Conservation (phyloP, 2,329 filamentous ascomycete genomes). For the Ciborinia camelliae region DNA sequence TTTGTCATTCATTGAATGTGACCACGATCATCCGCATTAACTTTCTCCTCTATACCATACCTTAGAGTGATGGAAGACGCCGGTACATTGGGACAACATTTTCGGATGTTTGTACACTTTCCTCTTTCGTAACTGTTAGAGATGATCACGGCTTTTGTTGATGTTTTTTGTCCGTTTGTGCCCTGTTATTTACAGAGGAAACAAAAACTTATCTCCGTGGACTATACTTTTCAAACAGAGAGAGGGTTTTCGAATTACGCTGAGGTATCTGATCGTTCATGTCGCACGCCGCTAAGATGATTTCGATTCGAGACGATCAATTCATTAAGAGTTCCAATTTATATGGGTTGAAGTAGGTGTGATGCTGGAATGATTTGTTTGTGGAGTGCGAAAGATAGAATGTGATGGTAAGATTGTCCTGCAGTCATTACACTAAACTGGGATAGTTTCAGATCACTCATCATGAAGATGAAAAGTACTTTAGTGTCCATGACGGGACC, state of each 20-base stretch:
- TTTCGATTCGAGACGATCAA: background rate
- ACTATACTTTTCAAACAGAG: conserved; percentile 80
- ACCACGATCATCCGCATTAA: conserved; percentile 64
- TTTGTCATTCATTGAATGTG: conserved; percentile 43
- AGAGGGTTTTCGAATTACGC: conserved; percentile 45
- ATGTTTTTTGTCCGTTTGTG: conserved; percentile 89
- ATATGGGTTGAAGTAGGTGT: conserved; percentile 21
- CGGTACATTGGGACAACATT: conserved; percentile 34
- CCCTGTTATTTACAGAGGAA: conserved; percentile 73
- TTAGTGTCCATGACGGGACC: conserved; percentile 56
- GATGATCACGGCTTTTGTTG: conserved; percentile 85
- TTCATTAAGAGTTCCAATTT: conserved; percentile 8
- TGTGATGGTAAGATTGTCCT: conserved; percentile 28
- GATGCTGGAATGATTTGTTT: background rate
- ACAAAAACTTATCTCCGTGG: conserved; percentile 93
- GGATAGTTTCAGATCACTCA: background rate
- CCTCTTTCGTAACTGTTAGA: conserved; percentile 41
- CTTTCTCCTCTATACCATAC: conserved; percentile 50
- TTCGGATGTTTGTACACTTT: conserved; percentile 28
- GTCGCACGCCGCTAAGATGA: conserved; percentile 10
- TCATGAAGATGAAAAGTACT: conserved; percentile 23
- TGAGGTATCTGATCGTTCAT: conserved; percentile 27
- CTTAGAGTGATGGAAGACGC: conserved; percentile 37
- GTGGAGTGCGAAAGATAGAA: conserved; percentile 28
- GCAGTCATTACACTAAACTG: background rate